Conservation (phyloP, 2,329 filamentous ascomycete genomes). For the Penicillium sp. region DNA sequence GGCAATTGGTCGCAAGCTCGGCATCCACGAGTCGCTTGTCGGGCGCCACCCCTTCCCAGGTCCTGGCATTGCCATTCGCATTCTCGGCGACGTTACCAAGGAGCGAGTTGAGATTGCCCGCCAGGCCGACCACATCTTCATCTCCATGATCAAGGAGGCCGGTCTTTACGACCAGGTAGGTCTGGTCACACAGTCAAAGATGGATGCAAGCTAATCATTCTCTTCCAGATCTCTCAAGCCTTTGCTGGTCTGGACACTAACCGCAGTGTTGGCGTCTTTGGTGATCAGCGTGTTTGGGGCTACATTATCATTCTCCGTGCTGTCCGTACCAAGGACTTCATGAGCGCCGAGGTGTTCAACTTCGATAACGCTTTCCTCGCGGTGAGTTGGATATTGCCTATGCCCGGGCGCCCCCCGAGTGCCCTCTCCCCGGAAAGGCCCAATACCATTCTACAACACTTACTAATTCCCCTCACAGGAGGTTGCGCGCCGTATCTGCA, state of each 20-base stretch:
- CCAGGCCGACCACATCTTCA: slow-evolving; percentile 50
- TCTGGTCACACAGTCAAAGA: background rate
- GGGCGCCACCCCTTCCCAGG: slow-evolving; percentile 69
- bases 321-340: slow-evolving; percentile 68
- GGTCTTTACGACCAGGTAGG: slow-evolving; percentile 50
- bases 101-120: slow-evolving; percentile 75
- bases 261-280: slow-evolving; percentile 58
- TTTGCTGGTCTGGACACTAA: slow-evolving; percentile 68
- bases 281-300: slow-evolving; percentile 65
- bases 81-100: slow-evolving; percentile 80
- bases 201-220: slow-evolving; percentile 5
- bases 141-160: slow-evolving; percentile 47
- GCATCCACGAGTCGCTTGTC: slow-evolving; percentile 72
- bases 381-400: slow-evolving; percentile 50
- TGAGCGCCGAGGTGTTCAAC: slow-evolving; percentile 71
- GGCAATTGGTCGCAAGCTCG: slow-evolving; percentile 66
- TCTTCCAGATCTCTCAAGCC: slow-evolving; percentile 60
- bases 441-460: background rate
- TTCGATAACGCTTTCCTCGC: slow-evolving; percentile 66
- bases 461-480: slow-evolving; percentile 51
- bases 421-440: background rate
- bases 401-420: too few species aligned
- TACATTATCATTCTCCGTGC: slow-evolving; percentile 45
- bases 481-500: slow-evolving; percentile 69
- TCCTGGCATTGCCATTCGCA: slow-evolving; percentile 73